Evolutionary conservation across 1,284 basidiomycete genomes (phyloP).

Genomic region (Coniophora puteana): DNA sequence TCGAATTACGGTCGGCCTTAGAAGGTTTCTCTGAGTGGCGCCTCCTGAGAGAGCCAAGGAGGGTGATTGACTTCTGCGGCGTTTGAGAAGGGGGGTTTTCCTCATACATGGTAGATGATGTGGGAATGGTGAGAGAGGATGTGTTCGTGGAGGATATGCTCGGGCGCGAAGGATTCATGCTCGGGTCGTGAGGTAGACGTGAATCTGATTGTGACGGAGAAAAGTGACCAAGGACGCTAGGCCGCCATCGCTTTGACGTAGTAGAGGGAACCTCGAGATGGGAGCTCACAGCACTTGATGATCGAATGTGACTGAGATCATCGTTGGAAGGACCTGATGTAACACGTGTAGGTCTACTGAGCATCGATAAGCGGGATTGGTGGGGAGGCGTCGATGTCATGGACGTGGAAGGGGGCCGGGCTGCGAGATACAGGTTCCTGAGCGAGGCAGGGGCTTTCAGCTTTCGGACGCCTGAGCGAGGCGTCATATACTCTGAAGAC

Average conservation of each 20-base stretch:
- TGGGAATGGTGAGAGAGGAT: conserved; percentile 42
- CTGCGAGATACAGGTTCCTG: conserved; percentile 50
- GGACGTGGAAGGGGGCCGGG: conserved; percentile 40
- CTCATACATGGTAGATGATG: conserved; percentile 29
- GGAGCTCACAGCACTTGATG: conserved; percentile 37
- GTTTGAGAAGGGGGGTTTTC: conserved; percentile 32
- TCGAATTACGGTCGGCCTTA: conserved; percentile 19
- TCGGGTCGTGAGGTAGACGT: conserved; percentile 35
- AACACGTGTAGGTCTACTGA: conserved; percentile 36
- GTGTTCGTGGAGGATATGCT: conserved; percentile 66
- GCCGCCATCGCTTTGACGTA: conserved; percentile 46
- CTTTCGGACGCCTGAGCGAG: conserved; percentile 36
- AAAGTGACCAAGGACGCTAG: conserved; percentile 60
- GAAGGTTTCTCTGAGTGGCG: conserved; percentile 32
- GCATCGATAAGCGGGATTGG: conserved; percentile 40
- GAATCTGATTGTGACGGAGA: conserved; percentile 36
- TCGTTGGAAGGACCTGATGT: conserved; percentile 27
- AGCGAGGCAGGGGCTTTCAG: conserved; percentile 49
- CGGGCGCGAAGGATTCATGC: conserved; percentile 51
- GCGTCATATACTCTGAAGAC: conserved; percentile 32
- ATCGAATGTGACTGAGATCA: conserved; percentile 37
- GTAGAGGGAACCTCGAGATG: conserved; percentile 18
- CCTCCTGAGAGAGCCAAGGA: conserved; percentile 46
- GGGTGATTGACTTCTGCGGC: conserved; percentile 40
- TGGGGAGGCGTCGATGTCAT: conserved; percentile 31